Evolutionary conservation across 805 yeast species (phyloP), one percentile per base, ranked within the genome.

Genomic region (Candida tallmaniae): DNA sequence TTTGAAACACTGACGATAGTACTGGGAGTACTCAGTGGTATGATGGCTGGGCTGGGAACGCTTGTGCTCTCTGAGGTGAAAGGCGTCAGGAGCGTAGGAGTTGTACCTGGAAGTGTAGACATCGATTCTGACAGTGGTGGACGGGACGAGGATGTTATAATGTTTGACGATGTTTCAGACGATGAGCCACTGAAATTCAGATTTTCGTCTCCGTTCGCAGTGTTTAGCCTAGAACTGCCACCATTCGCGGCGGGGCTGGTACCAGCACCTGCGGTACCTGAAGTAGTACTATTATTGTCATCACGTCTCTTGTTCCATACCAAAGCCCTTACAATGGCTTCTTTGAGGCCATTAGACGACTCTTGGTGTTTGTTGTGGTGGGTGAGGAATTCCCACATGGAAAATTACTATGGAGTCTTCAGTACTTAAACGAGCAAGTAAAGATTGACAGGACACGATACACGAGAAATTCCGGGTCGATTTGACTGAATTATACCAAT

Each of bases 141-240:
- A 25, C 24, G 13, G 19, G n/a, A 12, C 36, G 27, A 27, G 13
- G 29, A 27, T 7, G 23, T 20, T 20, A 27, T 10, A 10, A 27
- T 27, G 6, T 8, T 20, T 20, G 31, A 28, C 31, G 31, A 28
- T 4, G 32, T 17, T n/a, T 23, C 23, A 32, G 35, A 32, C 35
- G 35, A 27, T 27, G 31, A 20, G 23, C 9, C 23, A n/a, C n/a
- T n/a, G n/a, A n/a, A n/a, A 7, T 20, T 20, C 10, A 10, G 23
- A 20, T 7, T 20, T 7, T 20, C n/a, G 21, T 18, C 23, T 23
- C 28, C 23, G 15, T 29, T 24, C 35, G 29, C 29, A 25, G 18
- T 14, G 11, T 7, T 13, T 17, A 4, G 17, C 23, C 23, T 24
- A 15, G 7, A 21, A n/a, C 23, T 25, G 18, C 19, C 23, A 25